Base-by-base conservation (phyloP, 169 alveolate species). In the Plasmodium reichenowi region DNA sequence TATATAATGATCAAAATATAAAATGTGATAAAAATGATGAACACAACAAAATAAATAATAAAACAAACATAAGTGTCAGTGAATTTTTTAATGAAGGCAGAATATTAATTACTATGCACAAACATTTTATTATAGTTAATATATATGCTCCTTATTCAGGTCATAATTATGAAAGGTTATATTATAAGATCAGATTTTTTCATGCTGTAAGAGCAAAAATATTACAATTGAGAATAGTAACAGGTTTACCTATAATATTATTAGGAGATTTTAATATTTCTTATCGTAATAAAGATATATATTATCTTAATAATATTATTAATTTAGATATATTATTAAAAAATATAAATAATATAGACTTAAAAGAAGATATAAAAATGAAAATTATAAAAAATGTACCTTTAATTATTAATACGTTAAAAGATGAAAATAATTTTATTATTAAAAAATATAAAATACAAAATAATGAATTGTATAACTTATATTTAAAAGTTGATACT, bases 91-190 rank as follows among this genome's bases (percentile, higher is more conserved):
- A 54, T 59, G 94, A 89, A 12, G 94, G 94, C 3, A 88, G 94
- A 48, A 47, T 62, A 7, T 24, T 89, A 43, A 32, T 89, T 3
- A 89, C 90, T 0, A 22, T 67, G 4, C 94, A 74, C 10, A 52
- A 70, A 17, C n/a, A 89, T 24, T 89, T 89, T 74, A 66, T 66
- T 20, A 4, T 89, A 5, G 72, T 89, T 6, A 89, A 89, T 68
- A 67, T 88, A 15, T 91, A 91, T 63, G 93, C 63, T 2, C 94
- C 94, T 13, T 74, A 90, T 59, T 73, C 91, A 9, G 94, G 94
- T 1, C 32, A 54, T 59, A 74, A 50, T 13, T 91, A 87, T 59
- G 71, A 68, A n/a, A 71, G 93, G 8, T 12, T 87, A 32, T 78
- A 72, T 17, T 68, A 74, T 54, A 91, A 91, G 66, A 63, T 91